Evolutionary conservation across 371 early-diverging fungal genomes (phyloP), one percentile per base, ranked within the genome.

Genomic region (Mortierella polycephala): DNA sequence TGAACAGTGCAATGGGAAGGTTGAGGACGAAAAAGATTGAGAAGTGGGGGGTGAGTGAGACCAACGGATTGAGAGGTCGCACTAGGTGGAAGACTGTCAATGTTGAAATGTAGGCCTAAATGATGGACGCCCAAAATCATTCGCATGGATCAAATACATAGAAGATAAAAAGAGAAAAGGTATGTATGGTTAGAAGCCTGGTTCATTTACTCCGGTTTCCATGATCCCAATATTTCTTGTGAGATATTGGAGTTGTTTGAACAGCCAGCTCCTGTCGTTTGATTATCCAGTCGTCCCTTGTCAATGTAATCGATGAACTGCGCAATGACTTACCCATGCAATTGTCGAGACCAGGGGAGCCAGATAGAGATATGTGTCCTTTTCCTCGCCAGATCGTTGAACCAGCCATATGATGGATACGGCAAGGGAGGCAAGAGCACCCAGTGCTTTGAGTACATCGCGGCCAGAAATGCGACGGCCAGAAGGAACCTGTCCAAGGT

Each of bases 21-120:
- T 81, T 79, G 55, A 87, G 54, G 20, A 85, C 70, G 56, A 87
- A 89, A 54, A 89, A 87, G 0, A 69, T 21, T 39, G 86, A 64
- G 30, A 87, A 84, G 59, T 89, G 86, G 4, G 85, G 82, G 21
- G 83, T 86, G 66, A 87, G 72, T 5, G 88, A 86, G 67, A 87
- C 85, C 69, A 69, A 46, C 10, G 79, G 79, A 47, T 83, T 86
- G 41, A 85, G 84, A 2, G 87, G 87, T 37, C 86, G 79, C 6
- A 85, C 62, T 30, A 87, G 84, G 57, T 86, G 83, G 18, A 83
- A 37, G 0, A 86, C 81, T 20, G 85, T 83, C 53, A 89, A 73
- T 14, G 84, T 67, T 4, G 85, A 66, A 59, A 87, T 71, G 57
- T 89, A 89, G 54, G 86, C 75, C 89, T 88, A 67, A 10, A 60